A percentile compares a stretch with the other conserved stretches of the same genome.
Conservation (phyloP, 192 early-diverging fungal genomes). For the Backusella macrospora region DNA sequence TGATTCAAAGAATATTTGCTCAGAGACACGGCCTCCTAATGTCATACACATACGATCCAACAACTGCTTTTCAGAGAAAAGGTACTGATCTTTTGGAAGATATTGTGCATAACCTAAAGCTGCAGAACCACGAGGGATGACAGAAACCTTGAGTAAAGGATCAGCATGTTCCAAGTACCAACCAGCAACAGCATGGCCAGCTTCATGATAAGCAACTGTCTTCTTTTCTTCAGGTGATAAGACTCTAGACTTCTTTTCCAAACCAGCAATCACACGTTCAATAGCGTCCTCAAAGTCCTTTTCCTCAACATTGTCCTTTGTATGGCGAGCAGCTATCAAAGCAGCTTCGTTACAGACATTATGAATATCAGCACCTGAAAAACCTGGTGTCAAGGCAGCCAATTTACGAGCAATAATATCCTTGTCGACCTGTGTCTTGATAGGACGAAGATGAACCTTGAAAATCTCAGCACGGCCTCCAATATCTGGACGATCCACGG, state of each 20-base stretch:
- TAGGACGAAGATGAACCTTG: conserved; percentile 92
- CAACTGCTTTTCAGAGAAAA: conserved; percentile 91
- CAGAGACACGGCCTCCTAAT: conserved; percentile 82
- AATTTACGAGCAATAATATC: conserved; percentile 79
- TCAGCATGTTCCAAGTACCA: conserved; percentile 97
- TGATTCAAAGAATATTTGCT: conserved; percentile 91
- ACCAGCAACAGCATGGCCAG: conserved; percentile 96
- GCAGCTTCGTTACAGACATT: conserved; percentile 99
- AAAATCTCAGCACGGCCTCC: conserved; percentile 95
- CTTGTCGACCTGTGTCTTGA: conserved; percentile 86
- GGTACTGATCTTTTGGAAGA: conserved; percentile 94
- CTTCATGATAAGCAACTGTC: conserved; percentile 99
- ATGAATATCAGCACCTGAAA: conserved; percentile 95
- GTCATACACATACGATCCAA: conserved; percentile 92
- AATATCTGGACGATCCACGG: conserved; percentile 95
- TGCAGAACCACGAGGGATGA: conserved; percentile 93
- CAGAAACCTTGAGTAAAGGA: conserved; percentile 96
- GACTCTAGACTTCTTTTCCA: conserved; percentile 97
- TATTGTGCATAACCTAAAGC: conserved; percentile 99
- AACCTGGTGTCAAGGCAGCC: conserved; percentile 95
- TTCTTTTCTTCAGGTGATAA: conserved; percentile 96
- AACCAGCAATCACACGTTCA: conserved; percentile 95
- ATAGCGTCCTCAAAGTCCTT: conserved; percentile 97
- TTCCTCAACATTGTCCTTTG: conserved; percentile 72
- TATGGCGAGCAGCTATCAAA: conserved; percentile 89